Evolutionary conservation across 139 green algal species (phyloP).

Genomic region (Medakamo hakoo): DNA sequence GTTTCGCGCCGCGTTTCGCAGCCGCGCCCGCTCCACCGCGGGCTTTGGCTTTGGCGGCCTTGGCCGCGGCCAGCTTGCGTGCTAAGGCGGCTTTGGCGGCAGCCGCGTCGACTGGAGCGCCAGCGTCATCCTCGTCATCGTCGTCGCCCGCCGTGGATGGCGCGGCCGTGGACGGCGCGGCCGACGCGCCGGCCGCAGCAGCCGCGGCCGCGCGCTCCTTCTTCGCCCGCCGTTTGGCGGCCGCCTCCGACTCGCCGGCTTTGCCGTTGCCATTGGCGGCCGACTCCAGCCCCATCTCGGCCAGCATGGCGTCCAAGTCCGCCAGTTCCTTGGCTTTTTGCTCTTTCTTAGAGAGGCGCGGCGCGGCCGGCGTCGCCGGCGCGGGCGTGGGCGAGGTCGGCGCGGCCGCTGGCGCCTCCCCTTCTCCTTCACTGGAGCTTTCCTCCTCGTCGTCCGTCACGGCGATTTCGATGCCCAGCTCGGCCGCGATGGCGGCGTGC

Average conservation of each 20-base stretch:
- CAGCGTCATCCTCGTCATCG: not conserved
- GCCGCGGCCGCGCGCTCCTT: not conserved
- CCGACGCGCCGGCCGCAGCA: not conserved
- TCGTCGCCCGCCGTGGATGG: too few relatives aligned
- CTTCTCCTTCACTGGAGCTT: conserved; percentile 17
- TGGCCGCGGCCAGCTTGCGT: not conserved
- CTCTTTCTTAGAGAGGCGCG: conserved; percentile 38
- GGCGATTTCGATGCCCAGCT: conserved; percentile 30
- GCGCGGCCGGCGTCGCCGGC: conserved; percentile 1
- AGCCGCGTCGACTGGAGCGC: not conserved
- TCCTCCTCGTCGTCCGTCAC: conserved; percentile 30
- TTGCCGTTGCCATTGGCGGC: not conserved
- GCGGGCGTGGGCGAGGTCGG: not conserved
- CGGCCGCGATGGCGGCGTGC: conserved; percentile 24
- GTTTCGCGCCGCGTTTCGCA: not conserved
- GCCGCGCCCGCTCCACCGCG: too few relatives aligned
- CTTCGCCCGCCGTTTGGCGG: not conserved
- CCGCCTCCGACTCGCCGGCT: not conserved
- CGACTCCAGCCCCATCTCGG: conserved; percentile 30
- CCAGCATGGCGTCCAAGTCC: conserved; percentile 28
- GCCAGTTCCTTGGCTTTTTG: conserved; percentile 34
- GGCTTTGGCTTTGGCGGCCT: not conserved
- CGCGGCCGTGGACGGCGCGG: too few relatives aligned
- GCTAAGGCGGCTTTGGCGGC: not conserved
- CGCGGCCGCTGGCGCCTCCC: conserved; percentile 3